Conservation (phyloP, 352 stramenopile species). For the Albugo laibachii region DNA sequence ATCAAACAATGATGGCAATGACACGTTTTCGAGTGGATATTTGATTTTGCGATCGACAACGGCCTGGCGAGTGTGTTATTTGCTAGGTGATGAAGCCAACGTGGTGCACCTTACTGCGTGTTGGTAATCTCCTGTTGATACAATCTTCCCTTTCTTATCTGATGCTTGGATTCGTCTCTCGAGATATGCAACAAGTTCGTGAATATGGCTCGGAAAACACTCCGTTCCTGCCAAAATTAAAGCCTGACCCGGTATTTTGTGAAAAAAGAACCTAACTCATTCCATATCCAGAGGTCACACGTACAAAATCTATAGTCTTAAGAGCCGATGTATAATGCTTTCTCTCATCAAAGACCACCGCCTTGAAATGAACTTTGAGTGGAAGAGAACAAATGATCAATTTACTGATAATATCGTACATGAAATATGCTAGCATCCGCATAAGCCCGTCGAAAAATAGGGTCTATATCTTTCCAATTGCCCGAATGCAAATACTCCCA, state of each 20-base stretch:
- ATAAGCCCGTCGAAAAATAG: constrained; percentile 41
- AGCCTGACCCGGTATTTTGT: background rate
- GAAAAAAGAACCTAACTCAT: background rate
- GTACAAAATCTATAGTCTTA: constrained; percentile 38
- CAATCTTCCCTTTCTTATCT: too few species aligned
- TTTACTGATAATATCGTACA: constrained; percentile 4
- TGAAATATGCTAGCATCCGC: constrained; percentile 27
- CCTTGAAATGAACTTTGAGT: constrained; percentile 6
- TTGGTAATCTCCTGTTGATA: too few species aligned
- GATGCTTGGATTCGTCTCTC: too few species aligned
- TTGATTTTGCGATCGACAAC: too few species aligned
- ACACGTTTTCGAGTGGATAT: constrained; percentile 18
- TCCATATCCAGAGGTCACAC: background rate
- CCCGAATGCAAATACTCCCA: constrained; percentile 63
- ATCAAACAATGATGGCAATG: constrained; percentile 28
- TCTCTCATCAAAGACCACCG: constrained; percentile 12
- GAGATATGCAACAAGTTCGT: too few species aligned
- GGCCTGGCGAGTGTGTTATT: background rate
- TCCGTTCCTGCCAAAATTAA: too few species aligned
- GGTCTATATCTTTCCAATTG: constrained; percentile 35
- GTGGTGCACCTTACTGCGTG: too few species aligned
- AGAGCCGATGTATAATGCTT: constrained; percentile 14
- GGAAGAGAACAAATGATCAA: background rate
- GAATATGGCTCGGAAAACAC: too few species aligned
- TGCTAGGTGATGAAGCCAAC: constrained; percentile 7